phyloP scores from a whole-genome alignment of 208 protist genomes.

The Crithidia sp. region DNA sequence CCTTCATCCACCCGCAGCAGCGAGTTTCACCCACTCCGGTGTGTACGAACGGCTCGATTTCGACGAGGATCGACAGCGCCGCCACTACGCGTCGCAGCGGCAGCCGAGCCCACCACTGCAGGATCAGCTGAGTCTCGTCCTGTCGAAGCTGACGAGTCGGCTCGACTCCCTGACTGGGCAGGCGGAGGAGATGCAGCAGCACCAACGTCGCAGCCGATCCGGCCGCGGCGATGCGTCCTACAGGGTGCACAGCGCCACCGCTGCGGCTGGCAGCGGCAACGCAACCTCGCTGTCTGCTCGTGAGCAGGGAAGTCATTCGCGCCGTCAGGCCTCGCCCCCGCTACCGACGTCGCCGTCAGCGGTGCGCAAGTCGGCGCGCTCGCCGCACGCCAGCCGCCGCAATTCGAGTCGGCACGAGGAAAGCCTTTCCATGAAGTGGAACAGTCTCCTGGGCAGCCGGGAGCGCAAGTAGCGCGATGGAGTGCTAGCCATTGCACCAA shows the following conservation, averaged over 20 bases:
- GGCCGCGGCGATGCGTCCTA: background rate
- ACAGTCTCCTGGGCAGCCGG: constrained; percentile 6
- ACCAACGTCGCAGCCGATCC: background rate
- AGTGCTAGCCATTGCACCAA: background rate
- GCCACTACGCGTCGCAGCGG: background rate
- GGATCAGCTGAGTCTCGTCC: constrained; percentile 6
- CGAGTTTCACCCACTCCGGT: background rate
- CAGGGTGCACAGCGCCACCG: background rate
- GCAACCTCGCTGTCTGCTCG: background rate
- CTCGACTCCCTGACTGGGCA: constrained; percentile 13
- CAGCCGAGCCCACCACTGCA: constrained; percentile 3
- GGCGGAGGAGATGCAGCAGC: constrained; percentile 13
- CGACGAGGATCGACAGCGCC: background rate
- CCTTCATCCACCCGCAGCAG: background rate
- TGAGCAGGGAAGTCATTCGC: no score
- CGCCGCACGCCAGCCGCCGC: background rate
- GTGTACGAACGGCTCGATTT: background rate
- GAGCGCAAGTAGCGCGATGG: background rate
- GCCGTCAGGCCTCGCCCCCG: no score
- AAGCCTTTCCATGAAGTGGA: constrained; percentile 26
- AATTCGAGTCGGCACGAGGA: background rate
- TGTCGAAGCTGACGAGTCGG: constrained; percentile 14
- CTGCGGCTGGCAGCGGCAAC: background rate
- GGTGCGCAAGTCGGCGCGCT: background rate
- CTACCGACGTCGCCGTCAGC: background rate